Evolutionary conservation across 1,284 basidiomycete species (phyloP).

Genomic region (Ganoderma meredithae): DNA sequence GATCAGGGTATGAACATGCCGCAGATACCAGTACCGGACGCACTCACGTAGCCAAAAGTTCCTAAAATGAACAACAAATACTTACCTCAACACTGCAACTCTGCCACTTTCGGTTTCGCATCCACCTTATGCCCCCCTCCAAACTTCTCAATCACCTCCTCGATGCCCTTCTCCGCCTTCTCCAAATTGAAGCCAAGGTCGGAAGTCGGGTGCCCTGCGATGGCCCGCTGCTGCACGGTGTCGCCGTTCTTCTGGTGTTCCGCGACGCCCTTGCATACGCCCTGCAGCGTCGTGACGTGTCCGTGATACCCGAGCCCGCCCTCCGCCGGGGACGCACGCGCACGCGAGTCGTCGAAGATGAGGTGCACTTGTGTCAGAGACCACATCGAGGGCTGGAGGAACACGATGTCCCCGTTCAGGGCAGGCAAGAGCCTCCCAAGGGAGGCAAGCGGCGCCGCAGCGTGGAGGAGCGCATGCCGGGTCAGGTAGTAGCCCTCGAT

Average conservation of each 20-base stretch:
- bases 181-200: constrained; percentile 47
- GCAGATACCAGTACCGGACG: neutral
- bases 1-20: neutral
- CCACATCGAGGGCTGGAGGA: constrained; percentile 75
- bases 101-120: constrained; percentile 23
- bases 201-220: constrained; percentile 35
- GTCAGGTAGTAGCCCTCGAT: constrained; percentile 63
- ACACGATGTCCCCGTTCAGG: constrained; percentile 61
- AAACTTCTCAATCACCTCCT: constrained; percentile 44
- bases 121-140: constrained; percentile 37
- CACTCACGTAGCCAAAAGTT: neutral
- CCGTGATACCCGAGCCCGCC: constrained; percentile 71
- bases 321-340: constrained; percentile 59
- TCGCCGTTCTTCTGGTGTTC: constrained; percentile 54
- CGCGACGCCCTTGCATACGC: constrained; percentile 50
- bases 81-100: constrained; percentile 23
- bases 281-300: constrained; percentile 42
- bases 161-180: constrained; percentile 47
- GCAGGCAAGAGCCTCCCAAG: constrained; percentile 54
- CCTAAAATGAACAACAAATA: neutral
- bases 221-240: constrained; percentile 42
- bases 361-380: constrained; percentile 68
- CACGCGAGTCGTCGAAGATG: constrained; percentile 75
- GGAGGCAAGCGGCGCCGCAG: constrained; percentile 42
- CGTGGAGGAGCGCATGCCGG: constrained; percentile 47